A percentile compares a stretch with the other conserved stretches of the same genome.
phyloP scores from a whole-genome alignment of 768 basidiomycete species.

The Thelephora aurantiotincta region DNA sequence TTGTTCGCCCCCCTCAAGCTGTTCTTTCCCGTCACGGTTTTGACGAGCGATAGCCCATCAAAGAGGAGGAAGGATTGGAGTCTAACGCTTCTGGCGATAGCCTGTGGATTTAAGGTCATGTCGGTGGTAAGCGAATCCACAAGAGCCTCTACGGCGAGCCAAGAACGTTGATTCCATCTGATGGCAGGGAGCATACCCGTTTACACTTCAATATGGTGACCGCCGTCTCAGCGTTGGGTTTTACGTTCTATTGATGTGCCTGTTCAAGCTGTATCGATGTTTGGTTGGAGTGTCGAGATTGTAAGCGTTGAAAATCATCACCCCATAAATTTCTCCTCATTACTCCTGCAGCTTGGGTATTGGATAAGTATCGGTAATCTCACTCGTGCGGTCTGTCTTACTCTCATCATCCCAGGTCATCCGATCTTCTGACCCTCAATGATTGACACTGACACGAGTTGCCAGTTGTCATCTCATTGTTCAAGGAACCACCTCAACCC shows the following conservation, averaged over 20 bases:
- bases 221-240: not conserved
- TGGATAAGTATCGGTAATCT: constrained; percentile 33
- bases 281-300: constrained; percentile 50
- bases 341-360: constrained; percentile 59
- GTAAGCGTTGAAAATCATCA: not conserved
- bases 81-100: too few species aligned
- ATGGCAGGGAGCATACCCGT: constrained; percentile 37
- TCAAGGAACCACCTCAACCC: too few species aligned
- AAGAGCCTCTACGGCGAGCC: too few species aligned
- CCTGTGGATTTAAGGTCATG: constrained; percentile 29
- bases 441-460: too few species aligned
- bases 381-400: constrained; percentile 39
- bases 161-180: too few species aligned
- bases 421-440: too few species aligned
- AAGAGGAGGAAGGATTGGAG: constrained; percentile 46
- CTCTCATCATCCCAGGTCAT: too few species aligned
- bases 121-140: constrained; percentile 26
- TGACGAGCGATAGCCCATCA: constrained; percentile 24
- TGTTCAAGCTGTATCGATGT: too few species aligned
- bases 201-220: constrained; percentile 46
- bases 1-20: too few species aligned
- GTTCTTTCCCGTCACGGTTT: constrained; percentile 39
- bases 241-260: not conserved
- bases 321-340: constrained; percentile 42
- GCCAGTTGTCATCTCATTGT: too few species aligned